Conservation (phyloP, 805 yeast genomes). For the Pichia heedii region DNA sequence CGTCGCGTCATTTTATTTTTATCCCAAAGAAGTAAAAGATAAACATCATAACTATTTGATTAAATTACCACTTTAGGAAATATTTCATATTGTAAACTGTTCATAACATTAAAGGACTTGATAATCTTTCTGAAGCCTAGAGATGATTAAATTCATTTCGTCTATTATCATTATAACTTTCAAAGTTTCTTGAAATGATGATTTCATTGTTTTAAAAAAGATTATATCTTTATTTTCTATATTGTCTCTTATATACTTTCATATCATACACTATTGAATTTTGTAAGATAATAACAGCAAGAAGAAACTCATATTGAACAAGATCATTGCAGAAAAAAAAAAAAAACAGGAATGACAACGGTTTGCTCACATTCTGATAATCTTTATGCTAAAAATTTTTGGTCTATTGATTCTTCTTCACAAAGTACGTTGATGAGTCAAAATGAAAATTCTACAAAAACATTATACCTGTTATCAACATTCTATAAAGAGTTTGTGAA, state of each 20-base stretch:
- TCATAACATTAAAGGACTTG: no score
- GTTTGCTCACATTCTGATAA: background rate
- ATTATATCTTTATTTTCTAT: no score
- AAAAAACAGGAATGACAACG: background rate
- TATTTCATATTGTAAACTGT: background rate
- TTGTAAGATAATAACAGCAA: no score
- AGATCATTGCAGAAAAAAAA: background rate
- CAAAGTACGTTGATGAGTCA: constrained; percentile 44
- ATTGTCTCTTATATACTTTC: no score
- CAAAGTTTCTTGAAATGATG: no score
- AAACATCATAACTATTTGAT: background rate
- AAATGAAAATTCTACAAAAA: constrained; percentile 49
- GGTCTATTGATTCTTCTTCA: constrained; percentile 57
- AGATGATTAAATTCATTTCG: no score
- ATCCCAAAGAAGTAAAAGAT: background rate
- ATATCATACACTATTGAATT: no score
- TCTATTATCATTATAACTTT: no score
- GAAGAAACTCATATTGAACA: no score
- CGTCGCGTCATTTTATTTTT: no score
- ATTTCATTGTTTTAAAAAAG: no score
- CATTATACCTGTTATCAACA: constrained; percentile 40
- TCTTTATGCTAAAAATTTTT: constrained; percentile 21
- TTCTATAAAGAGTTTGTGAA: constrained; percentile 48
- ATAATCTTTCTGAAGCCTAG: no score
- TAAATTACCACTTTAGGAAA: background rate